Evolutionary conservation across 805 yeast genomes (phyloP).

Genomic region (Lachancea dasiensis): DNA sequence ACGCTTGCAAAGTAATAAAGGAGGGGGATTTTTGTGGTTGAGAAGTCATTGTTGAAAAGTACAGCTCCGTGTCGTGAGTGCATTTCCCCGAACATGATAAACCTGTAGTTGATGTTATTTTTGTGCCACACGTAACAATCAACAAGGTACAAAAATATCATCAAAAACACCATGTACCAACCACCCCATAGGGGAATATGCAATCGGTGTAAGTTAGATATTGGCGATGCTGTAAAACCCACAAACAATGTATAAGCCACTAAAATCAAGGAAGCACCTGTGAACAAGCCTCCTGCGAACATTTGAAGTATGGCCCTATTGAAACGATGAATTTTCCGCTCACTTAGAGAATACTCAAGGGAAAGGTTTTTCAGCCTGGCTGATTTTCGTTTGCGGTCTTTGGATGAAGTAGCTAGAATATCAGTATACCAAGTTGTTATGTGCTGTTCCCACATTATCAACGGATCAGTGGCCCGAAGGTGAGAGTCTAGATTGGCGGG

Average conservation of each 20-base stretch:
- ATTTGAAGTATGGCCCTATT: conserved; percentile 35
- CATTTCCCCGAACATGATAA: conserved; percentile 74
- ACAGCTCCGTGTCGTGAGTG: conserved; percentile 50
- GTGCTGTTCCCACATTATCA: conserved; percentile 27
- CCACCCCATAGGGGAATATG: conserved; percentile 92
- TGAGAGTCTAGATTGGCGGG: conserved; percentile 13
- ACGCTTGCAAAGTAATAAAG: conserved; percentile 59
- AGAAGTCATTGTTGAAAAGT: conserved; percentile 33
- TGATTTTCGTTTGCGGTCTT: conserved; percentile 25
- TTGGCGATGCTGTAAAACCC: conserved; percentile 41
- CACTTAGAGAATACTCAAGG: conserved; percentile 27
- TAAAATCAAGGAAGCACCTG: conserved; percentile 70
- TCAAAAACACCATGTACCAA: conserved; percentile 59
- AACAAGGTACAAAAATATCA: conserved; percentile 56
- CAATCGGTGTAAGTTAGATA: conserved; percentile 41
- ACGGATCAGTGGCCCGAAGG: conserved; percentile 24
- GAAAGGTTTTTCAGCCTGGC: conserved; percentile 26
- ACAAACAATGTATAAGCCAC: conserved; percentile 50
- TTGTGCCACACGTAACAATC: conserved; percentile 69
- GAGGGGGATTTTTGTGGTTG: conserved; percentile 32
- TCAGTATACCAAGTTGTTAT: conserved; percentile 38
- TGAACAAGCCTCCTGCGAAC: conserved; percentile 57
- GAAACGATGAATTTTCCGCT: conserved; percentile 31
- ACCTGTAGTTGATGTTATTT: conserved; percentile 79
- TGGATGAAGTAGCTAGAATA: conserved; percentile 22